Conservation (phyloP, 2,329 filamentous ascomycete species). For the Arthrobotrys sinensis region DNA sequence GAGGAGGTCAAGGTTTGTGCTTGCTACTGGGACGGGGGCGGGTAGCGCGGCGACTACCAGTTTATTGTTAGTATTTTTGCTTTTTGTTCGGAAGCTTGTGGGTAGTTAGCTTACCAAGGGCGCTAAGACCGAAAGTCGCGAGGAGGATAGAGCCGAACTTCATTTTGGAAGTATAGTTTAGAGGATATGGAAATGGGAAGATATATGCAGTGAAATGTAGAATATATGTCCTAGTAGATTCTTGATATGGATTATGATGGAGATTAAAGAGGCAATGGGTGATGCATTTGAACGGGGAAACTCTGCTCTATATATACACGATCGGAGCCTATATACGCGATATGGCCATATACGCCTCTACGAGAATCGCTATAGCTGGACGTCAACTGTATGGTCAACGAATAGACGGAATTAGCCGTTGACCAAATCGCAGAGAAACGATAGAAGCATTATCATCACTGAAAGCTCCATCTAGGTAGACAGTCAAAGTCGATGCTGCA, state of each 20-base stretch:
- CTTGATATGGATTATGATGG: not conserved
- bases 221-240: not conserved
- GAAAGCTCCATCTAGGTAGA: not conserved
- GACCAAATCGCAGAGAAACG: not conserved
- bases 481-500: not conserved
- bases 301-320: constrained; percentile 11
- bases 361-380: not conserved
- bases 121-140: constrained; percentile 18
- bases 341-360: constrained; percentile 5
- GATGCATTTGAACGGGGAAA: not conserved
- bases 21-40: constrained; percentile 15
- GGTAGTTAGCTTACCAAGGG: constrained; percentile 13
- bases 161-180: constrained; percentile 16
- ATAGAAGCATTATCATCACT: not conserved
- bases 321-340: not conserved
- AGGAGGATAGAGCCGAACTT: constrained; percentile 36
- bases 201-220: not conserved
- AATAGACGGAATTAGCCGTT: not conserved
- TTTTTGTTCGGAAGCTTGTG: not conserved
- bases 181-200: not conserved
- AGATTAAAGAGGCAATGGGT: not conserved
- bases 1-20: not conserved
- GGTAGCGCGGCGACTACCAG: constrained; percentile 20
- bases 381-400: not conserved
- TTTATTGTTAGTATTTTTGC: not conserved